These are phyloP conservation scores for Crotalaria pallida DNA, from an alignment of 306 rosid species.

Conservation along the genomic window DNA sequence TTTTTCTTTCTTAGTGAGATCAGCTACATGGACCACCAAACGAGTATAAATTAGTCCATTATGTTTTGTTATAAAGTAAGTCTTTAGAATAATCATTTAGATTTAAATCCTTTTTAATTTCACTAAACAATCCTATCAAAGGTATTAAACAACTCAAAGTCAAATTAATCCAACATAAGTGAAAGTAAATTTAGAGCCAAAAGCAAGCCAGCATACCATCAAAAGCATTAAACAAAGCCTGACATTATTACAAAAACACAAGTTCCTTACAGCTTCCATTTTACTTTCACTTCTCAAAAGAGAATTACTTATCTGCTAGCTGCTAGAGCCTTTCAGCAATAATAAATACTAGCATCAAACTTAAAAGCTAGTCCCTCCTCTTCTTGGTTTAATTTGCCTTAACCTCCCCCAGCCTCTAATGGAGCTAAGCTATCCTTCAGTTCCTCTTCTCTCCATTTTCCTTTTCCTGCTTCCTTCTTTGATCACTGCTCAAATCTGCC, in stretches of 20 bases:
- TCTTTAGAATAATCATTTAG: no score
- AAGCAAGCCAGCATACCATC: not conserved
- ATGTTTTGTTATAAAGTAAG: not conserved
- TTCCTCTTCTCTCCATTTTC: slow-evolving; percentile 20
- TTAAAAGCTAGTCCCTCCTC: not conserved
- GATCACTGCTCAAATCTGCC: slow-evolving; percentile 56
- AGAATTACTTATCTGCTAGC: slow-evolving; percentile 1
- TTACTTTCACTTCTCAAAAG: slow-evolving; percentile 4
- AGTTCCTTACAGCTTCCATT: slow-evolving; percentile 25
- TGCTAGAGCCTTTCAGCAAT: not conserved
- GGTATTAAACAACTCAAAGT: not conserved
- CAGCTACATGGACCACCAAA: not conserved
- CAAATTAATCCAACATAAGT: not conserved
- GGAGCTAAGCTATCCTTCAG: slow-evolving; percentile 12
- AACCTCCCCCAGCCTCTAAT: slow-evolving; percentile 15
- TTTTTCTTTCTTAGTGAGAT: no score
- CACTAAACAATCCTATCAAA: not conserved
- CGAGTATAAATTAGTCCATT: no score
- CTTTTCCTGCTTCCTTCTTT: slow-evolving; percentile 27
- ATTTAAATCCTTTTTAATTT: no score
- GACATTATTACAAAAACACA: not conserved
- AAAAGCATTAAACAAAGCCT: slow-evolving; percentile 13
- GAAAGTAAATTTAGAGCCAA: not conserved
- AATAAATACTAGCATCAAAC: slow-evolving; percentile 27
- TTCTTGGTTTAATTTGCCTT: not conserved